These are phyloP conservation scores for Pyrenochaeta sp. DNA, from an alignment of 2,329 filamentous ascomycete genomes.

Conservation along the genomic window DNA sequence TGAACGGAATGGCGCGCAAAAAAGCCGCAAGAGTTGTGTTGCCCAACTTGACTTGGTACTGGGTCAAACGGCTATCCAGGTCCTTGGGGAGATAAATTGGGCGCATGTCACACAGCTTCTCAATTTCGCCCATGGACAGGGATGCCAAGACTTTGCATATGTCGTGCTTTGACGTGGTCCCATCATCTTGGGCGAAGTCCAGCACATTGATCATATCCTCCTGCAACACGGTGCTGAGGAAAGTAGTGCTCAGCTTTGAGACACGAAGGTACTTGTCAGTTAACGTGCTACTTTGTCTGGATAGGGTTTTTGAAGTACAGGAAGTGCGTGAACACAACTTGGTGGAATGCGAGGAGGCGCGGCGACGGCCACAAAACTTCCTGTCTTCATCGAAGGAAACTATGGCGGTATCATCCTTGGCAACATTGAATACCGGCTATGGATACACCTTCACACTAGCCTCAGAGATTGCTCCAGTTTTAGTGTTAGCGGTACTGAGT, in stretches of 20 bases:
- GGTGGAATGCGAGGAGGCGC: background rate
- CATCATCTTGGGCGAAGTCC: background rate
- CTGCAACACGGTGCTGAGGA: conserved; percentile 3
- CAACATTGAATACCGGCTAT: background rate
- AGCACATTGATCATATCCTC: conserved; percentile 1
- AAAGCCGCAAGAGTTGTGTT: background rate
- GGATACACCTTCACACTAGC: background rate
- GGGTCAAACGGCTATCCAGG: background rate
- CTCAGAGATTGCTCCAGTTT: background rate
- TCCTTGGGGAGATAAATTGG: background rate
- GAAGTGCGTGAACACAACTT: background rate
- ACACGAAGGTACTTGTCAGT: no score
- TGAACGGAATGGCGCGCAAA: no score
- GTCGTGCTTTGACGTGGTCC: conserved; percentile 3
- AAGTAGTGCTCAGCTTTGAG: background rate
- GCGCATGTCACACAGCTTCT: background rate
- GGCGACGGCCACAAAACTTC: background rate
- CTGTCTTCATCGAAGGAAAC: background rate
- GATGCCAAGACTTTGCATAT: conserved; percentile 4
- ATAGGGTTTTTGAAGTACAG: background rate
- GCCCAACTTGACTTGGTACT: background rate
- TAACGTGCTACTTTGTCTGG: background rate
- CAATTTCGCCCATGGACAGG: background rate
- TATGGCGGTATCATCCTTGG: background rate
- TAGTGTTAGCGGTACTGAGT: background rate